phyloP scores from a whole-genome alignment of 441 rosid species.

The Eruca vesicaria region DNA sequence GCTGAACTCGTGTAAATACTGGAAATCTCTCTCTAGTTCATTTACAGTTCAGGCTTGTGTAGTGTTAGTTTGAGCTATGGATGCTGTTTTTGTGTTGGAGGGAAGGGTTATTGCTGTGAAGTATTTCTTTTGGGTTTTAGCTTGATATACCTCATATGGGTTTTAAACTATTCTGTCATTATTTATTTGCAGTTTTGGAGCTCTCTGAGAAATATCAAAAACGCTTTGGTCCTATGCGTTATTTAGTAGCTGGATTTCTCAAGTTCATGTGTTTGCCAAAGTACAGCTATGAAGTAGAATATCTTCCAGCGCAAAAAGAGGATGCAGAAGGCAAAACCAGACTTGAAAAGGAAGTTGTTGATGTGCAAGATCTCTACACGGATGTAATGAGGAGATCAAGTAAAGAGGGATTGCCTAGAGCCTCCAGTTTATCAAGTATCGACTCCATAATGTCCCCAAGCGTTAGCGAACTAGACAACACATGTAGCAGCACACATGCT shows the following conservation, averaged over 20 bases:
- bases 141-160: not conserved
- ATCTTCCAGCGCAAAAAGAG: conserved; percentile 80
- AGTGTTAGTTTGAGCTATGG: not conserved
- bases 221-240: conserved; percentile 94
- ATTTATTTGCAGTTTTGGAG: conserved; percentile 73
- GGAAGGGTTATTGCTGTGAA: too few relatives aligned
- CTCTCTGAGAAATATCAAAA: conserved; percentile 91
- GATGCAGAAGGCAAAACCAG: conserved; percentile 46
- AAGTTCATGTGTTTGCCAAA: conserved; percentile 95
- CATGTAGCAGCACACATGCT: conserved; percentile 74
- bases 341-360: conserved; percentile 44
- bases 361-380: conserved; percentile 74
- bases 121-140: too few relatives aligned
- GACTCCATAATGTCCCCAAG: conserved; percentile 93
- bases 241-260: conserved; percentile 94
- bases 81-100: too few relatives aligned
- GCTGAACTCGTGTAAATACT: not conserved
- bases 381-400: conserved; percentile 82
- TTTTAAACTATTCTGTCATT: conserved; percentile 3
- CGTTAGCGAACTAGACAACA: conserved; percentile 76
- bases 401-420: conserved; percentile 84
- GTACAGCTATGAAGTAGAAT: conserved; percentile 91
- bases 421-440: conserved; percentile 94
- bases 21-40: not conserved
- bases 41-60: not conserved